Base-by-base conservation (phyloP, 2,329 filamentous ascomycete species). In the Claviceps pusilla region DNA sequence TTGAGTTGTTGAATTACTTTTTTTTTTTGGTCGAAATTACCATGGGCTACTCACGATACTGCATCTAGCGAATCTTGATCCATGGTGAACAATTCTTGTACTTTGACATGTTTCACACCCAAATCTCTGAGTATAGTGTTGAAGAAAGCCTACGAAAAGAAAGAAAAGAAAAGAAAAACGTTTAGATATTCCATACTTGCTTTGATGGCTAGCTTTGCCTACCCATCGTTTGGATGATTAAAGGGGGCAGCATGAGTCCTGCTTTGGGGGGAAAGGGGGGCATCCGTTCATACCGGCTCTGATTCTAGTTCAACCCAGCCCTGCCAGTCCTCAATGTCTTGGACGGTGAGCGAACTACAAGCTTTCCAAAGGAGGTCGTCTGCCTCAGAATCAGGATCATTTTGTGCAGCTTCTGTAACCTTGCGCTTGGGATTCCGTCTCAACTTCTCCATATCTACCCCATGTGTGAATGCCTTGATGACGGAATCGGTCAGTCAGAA, bases 281-380 rank as follows among this genome's bases (percentile, higher is more conserved):
- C 4, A 19, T 7, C 19, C 9, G 7, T n/a, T 64, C 79, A 69
- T 69, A 89, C 88, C 7, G 90, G 90, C 58, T 96, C 89, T 7
- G 89, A 95, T 68, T 95, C 89, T 51, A 97, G 77, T 64, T 96
- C 89, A 55, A 84, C 78, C 82, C 86, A 91, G 29, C 85, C 84
- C 51, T 79, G 74, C 81, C 84, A 89, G 35, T 76, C 73, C 31
- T 75, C 68, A 29, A 77, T 74, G 60, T 86, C 81, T 35, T 76
- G 67, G 6, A 68, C 62, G 3, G 69, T 70, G 55, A 79, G 71
- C 11, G 74, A 74, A 42, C 68, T 69, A 54, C 81, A 66, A 1
- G 74, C 66, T 46, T 73, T 69, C 9, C 71, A 66, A 33, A 78
- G 67, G 2, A 77, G 64, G n/a, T 73, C 64, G 4, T 45, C 39